Evolutionary conservation across 2,329 filamentous ascomycete species (phyloP).

Genomic region (Juglanconis sp.): DNA sequence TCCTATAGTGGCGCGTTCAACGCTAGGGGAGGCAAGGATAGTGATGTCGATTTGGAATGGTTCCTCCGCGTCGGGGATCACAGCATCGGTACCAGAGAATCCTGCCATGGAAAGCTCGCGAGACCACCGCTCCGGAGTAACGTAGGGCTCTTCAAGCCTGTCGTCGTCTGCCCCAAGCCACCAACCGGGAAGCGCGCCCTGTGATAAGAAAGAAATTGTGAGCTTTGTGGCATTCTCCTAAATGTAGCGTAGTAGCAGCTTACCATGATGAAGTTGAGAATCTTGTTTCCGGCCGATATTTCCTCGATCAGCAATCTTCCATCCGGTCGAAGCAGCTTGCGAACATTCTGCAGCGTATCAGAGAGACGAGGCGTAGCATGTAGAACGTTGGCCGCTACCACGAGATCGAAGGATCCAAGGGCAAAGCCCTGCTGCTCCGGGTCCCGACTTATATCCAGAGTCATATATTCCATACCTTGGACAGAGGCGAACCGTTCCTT

Average conservation of each 20-base stretch:
- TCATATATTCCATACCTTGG: slow-evolving; percentile 5
- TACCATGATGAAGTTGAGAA: no score
- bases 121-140: no score
- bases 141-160: slow-evolving; percentile 23
- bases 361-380: slow-evolving; percentile 25
- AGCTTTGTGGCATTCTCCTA: slow-evolving; percentile 9
- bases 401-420: slow-evolving; percentile 26
- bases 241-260: no score
- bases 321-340: slow-evolving; percentile 29
- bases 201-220: slow-evolving; percentile 2
- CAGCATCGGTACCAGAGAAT: no score
- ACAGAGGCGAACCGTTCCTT: no score
- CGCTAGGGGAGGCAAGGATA: no score
- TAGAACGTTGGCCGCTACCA: slow-evolving; percentile 30
- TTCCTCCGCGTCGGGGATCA: no score
- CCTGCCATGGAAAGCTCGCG: no score
- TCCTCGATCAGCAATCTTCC: slow-evolving; percentile 28
- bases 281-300: no score
- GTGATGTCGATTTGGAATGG: no score
- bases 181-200: slow-evolving; percentile 29
- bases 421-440: slow-evolving; percentile 28
- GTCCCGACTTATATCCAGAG: slow-evolving; percentile 27
- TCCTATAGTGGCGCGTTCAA: no score
- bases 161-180: slow-evolving; percentile 30
- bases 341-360: slow-evolving; percentile 24